Conservation (phyloP, 1,284 basidiomycete species). For the Naganishia albida region DNA sequence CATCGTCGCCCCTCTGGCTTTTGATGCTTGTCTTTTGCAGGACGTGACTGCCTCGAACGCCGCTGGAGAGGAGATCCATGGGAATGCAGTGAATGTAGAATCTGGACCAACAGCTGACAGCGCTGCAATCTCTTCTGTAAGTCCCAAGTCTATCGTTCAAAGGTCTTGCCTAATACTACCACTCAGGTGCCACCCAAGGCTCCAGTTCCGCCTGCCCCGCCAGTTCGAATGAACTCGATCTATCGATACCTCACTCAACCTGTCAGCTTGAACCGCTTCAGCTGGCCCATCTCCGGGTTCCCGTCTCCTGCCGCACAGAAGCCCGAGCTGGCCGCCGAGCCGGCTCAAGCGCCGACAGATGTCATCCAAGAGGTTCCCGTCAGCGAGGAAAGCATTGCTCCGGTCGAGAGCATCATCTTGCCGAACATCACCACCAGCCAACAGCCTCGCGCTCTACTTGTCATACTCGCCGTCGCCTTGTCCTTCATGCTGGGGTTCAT, state of each 20-base stretch:
- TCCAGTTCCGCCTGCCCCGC: conserved; percentile 4
- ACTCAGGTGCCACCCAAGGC: background rate
- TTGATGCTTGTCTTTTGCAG: background rate
- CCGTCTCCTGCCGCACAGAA: conserved; percentile 15
- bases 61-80: background rate
- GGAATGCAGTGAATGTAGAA: background rate
- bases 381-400: no score
- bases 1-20: background rate
- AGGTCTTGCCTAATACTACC: background rate
- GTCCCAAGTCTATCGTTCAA: background rate
- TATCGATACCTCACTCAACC: conserved; percentile 24
- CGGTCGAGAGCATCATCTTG: background rate
- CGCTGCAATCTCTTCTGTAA: conserved; percentile 1
- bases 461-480: conserved; percentile 13
- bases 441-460: background rate
- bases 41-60: background rate
- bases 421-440: background rate
- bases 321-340: background rate
- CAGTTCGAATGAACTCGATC: conserved; percentile 26
- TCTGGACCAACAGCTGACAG: background rate
- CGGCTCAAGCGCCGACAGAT: no score
- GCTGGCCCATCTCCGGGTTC: conserved; percentile 24
- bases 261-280: conserved; percentile 24
- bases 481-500: conserved; percentile 19
- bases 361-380: background rate